Conservation (phyloP, 768 basidiomycete genomes). For the Fibroporia radiculosa region DNA sequence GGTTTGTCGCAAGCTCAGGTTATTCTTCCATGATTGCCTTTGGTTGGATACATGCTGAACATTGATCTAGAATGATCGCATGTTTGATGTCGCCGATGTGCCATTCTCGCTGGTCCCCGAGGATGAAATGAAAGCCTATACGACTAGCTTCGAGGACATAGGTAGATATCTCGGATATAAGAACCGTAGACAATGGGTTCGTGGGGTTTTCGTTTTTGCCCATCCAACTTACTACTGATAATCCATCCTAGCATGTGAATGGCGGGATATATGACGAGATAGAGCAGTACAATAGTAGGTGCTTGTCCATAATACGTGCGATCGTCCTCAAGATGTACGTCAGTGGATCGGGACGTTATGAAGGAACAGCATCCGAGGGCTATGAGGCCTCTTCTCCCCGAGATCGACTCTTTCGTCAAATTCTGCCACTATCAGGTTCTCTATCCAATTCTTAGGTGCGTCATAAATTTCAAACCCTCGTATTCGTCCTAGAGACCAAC, state of each 20-base stretch:
- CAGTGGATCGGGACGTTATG: conserved; percentile 44
- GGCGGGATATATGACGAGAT: conserved; percentile 59
- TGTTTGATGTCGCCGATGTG: conserved; percentile 29
- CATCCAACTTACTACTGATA: not conserved
- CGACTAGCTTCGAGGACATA: conserved; percentile 26
- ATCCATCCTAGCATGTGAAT: conserved; percentile 42
- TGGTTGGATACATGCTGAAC: not conserved
- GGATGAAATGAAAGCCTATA: conserved; percentile 26
- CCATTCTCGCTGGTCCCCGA: conserved; percentile 25
- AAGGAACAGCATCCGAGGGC: conserved; percentile 42
- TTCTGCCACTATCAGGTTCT: conserved; percentile 46
- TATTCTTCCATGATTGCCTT: not conserved
- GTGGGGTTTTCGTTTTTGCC: not conserved
- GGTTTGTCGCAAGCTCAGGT: conserved; percentile 22
- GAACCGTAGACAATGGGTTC: conserved; percentile 44
- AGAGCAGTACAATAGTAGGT: conserved; percentile 55
- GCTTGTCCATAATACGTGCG: not conserved
- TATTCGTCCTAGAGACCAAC: not conserved
- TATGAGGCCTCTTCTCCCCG: conserved; percentile 43
- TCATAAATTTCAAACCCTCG: not conserved
- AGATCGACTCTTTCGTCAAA: conserved; percentile 40
- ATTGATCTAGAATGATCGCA: conserved; percentile 21
- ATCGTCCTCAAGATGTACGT: not conserved
- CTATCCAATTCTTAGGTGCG: conserved; percentile 36
- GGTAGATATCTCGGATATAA: conserved; percentile 52